Evolutionary conservation across 345 rosid genomes (phyloP), one percentile per base, ranked within the genome.

Genomic region (Sapria himalayana): DNA sequence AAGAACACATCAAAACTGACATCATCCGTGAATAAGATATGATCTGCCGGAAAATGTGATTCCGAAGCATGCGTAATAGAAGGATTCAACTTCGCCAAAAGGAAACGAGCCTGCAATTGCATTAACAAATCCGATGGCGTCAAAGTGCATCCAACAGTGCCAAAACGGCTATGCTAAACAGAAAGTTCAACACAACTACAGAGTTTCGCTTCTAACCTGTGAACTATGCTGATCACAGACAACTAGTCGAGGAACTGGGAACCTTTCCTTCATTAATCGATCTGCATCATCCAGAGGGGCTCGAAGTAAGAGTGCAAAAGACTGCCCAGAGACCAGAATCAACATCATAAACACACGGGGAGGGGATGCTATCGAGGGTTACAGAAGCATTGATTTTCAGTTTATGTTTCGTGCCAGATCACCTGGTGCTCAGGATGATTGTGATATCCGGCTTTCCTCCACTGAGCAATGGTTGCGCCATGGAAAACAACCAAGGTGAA

Each of bases 221-320:
- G 98, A 89, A 50, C 95, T 91, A 62, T 82, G 74, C 60, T 89
- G 98, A 70, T 89, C 93, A 42, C 95, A 89, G 37, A 72, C 57
- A 33, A 82, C 98, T 13, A 89, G 54, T 33, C 98, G 95, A 35
- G 98, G 94, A 19, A 64, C 69, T 5, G 95, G 98, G 59, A 89
- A 89, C 67, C 98, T 74, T 56, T 89, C 76, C 48, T 53, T 79
- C 45, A 89, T 64, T 45, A 79, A 72, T 16, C 54, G 63, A 43
- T 65, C 73, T n/a, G 68, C 61, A 47, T 71, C 74, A 52, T 66
- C 81, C 31, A 11, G 53, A 48, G 98, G 98, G 25, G 71, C 76
- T 52, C 73, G 77, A 45, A 89, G 73, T 60, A 89, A 60, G 43
- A 69, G 74, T 21, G 67, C 65, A 72, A 89, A 79, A 22, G 81